Percentiles rank a stretch among this genome's conserved stretches.
Conservation (phyloP, 177 flowering plant species). For the Telopea speciosissima region DNA sequence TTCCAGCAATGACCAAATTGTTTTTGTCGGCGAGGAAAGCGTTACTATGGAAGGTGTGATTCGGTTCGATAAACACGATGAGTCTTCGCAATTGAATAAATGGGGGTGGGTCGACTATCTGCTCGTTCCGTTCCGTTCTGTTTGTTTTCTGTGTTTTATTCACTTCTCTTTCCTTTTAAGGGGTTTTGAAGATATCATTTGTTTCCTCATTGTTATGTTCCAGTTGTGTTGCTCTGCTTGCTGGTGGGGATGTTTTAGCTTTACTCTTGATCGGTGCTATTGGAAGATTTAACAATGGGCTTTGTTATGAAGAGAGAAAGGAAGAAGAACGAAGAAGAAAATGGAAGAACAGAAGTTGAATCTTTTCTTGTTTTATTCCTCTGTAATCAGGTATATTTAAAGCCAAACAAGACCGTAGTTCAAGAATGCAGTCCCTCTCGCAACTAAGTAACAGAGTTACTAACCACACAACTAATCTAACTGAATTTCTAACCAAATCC, state of each 20-base stretch:
- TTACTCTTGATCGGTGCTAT: constrained; percentile 75
- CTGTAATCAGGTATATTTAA: no score
- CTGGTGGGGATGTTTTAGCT: constrained; percentile 89
- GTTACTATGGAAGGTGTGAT: constrained; percentile 94
- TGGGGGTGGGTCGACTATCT: constrained; percentile 56
- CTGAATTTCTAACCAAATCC: no score
- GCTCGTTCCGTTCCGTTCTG: neutral
- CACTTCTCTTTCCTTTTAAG: no score
- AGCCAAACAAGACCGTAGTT: no score
- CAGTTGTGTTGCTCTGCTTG: constrained; percentile 67
- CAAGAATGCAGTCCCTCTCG: no score
- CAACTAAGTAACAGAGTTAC: no score
- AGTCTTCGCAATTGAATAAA: constrained; percentile 36
- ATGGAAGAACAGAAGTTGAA: no score
- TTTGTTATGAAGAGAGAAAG: no score
- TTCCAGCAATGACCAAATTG: constrained; percentile 21
- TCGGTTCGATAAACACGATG: constrained; percentile 69
- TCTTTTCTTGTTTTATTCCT: no score
- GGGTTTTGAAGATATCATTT: neutral
- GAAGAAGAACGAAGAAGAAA: no score
- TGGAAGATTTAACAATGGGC: constrained; percentile 85
- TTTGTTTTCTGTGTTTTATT: neutral
- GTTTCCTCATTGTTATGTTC: constrained; percentile 5
- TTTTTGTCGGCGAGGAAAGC: constrained; percentile 45
- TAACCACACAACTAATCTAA: no score